Conservation (phyloP, 2,329 filamentous ascomycete species). For the Purpureocillium lavendulum region DNA sequence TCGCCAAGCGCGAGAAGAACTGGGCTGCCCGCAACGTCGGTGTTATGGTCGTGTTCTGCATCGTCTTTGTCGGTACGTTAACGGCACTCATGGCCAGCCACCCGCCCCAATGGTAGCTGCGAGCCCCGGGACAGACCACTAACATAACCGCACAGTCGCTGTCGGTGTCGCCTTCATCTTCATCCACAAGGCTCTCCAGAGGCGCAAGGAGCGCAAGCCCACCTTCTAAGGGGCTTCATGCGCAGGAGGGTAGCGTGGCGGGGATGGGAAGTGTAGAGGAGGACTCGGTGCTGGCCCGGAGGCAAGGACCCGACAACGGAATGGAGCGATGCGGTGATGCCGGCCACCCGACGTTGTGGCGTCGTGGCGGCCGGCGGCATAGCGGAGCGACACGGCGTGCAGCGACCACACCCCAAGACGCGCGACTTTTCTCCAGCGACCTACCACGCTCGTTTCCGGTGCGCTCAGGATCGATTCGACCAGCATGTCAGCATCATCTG, state of each 20-base stretch:
- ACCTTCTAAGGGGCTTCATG: slow-evolving; percentile 10
- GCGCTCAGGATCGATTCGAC: neutral
- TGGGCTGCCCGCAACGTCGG: slow-evolving; percentile 29
- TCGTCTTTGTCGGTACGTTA: slow-evolving; percentile 29
- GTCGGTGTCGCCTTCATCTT: slow-evolving; percentile 20
- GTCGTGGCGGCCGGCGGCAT: neutral
- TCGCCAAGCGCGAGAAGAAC: slow-evolving; percentile 32
- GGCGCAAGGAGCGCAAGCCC: slow-evolving; percentile 24
- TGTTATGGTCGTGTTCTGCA: slow-evolving; percentile 35
- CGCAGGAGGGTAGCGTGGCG: no score
- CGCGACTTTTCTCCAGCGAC: neutral
- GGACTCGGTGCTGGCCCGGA: neutral
- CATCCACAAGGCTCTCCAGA: slow-evolving; percentile 21
- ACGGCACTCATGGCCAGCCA: no score
- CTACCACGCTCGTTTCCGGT: neutral
- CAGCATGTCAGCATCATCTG: slow-evolving; percentile 1
- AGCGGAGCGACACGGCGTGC: neutral
- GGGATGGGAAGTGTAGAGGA: neutral
- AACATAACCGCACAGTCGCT: slow-evolving; percentile 23
- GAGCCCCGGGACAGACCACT: no score
- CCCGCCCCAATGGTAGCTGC: no score
- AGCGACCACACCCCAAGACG: no score
- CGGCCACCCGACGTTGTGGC: no score
- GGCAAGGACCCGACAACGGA: no score
- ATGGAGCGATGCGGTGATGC: no score